Evolutionary conservation across 192 early-diverging fungal genomes (phyloP), one percentile per base, ranked within the genome.

Genomic region (Backusella tarrabulga): DNA sequence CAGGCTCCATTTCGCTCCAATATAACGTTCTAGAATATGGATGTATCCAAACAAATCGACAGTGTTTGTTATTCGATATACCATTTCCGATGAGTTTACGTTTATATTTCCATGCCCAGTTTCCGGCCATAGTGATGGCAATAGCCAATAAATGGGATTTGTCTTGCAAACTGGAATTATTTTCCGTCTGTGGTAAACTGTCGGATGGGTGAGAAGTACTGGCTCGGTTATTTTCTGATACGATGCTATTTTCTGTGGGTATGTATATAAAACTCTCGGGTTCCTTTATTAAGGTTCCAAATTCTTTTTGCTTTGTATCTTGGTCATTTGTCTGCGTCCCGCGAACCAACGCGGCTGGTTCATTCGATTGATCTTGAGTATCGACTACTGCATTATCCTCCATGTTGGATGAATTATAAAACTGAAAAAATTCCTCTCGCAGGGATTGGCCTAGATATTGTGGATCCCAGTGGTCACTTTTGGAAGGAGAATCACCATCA

Each of bases 41-140:
- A 68, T 93, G 92, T 32, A 95, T 87, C 93, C 93, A 95, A 63
- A 95, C 91, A 85, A 88, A 95, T 7, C 93, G 88, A 73, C 84
- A 68, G 63, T 95, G 91, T 8, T 87, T 83, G 34, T 89, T 88
- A 72, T 90, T 92, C 12, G 85, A 87, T 29, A 84, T 82, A 67
- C 84, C 81, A 21, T 67, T 77, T 0, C 83, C 83, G 32, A 88
- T 83, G 42, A 71, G 80, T 34, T 84, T 81, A 3, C 91, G 83
- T 26, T 92, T 93, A 72, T 89, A 93, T 81, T 95, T 95, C 85
- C 83, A 88, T 80, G 93, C 79, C 75, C 85, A 91, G 38, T 89
- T 87, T 3, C 93, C 93, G 15, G 93, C 90, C 93, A 95, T 95
- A n/a, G 93, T 92, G 42, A 90, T 89, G 9, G 92, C 89, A 38